Evolutionary conservation across 441 rosid genomes (phyloP).

Genomic region (Manihot esculenta): DNA sequence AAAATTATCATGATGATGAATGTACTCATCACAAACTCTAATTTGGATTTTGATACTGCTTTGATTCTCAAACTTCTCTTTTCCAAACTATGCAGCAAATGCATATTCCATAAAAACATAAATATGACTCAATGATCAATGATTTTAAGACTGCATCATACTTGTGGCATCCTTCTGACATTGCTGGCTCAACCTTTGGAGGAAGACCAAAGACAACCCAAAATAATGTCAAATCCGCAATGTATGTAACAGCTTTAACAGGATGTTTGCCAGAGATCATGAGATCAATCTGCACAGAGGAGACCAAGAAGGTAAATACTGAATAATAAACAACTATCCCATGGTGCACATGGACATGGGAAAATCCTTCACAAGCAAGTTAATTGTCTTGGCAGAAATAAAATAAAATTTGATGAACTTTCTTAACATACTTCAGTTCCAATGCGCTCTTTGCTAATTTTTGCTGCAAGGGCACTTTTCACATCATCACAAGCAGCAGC

Average conservation of each 20-base stretch:
- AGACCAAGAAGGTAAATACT: conserved; percentile 22
- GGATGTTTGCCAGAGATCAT: conserved; percentile 88
- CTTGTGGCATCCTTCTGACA: conserved; percentile 60
- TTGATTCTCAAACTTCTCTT: conserved; percentile 9
- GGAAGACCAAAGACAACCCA: conserved; percentile 70
- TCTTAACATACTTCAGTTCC: conserved; percentile 74
- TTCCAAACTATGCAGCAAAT: too few species aligned
- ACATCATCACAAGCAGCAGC: conserved; percentile 82
- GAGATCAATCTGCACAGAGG: conserved; percentile 67
- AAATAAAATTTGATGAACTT: conserved; percentile 15
- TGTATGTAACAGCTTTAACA: conserved; percentile 56
- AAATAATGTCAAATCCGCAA: conserved; percentile 64
- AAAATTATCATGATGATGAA: neutral
- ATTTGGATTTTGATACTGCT: neutral
- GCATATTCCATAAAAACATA: neutral
- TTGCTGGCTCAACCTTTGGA: conserved; percentile 46
- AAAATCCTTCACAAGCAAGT: neutral
- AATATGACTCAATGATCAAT: neutral
- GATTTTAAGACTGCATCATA: conserved; percentile 21
- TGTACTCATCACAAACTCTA: neutral
- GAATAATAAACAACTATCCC: too few species aligned
- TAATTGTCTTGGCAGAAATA: conserved; percentile 4
- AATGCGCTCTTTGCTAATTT: conserved; percentile 90
- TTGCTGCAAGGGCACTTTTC: conserved; percentile 76
- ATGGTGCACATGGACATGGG: neutral